These are phyloP conservation scores for Dimocarpus longan DNA, from an alignment of 345 rosid genomes.

Conservation along the genomic window DNA sequence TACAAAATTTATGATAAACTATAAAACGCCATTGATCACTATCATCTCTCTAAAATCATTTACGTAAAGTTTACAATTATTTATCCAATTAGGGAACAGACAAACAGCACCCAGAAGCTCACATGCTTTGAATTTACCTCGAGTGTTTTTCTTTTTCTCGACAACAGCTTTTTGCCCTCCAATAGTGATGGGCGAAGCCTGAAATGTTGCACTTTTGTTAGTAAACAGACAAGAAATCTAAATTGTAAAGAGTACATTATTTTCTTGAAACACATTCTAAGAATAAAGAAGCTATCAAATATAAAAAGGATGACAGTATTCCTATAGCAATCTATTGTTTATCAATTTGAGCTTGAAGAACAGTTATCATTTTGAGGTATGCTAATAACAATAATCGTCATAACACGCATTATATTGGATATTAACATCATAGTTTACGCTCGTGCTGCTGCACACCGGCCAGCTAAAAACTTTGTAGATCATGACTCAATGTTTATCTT, in stretches of 20 bases:
- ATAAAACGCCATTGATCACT: constrained; percentile 19
- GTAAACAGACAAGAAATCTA: background rate
- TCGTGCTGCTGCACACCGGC: background rate
- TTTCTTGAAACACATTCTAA: background rate
- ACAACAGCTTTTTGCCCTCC: constrained; percentile 62
- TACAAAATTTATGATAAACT: constrained; percentile 13
- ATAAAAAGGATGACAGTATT: background rate
- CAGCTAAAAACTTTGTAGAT: background rate
- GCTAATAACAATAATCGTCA: background rate
- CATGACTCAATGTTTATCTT: background rate
- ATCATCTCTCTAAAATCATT: constrained; percentile 15
- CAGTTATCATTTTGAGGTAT: background rate
- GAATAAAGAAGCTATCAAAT: background rate
- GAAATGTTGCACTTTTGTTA: constrained; percentile 22
- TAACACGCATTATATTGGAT: no score
- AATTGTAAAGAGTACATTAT: background rate
- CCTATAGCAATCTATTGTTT: background rate
- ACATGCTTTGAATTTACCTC: constrained; percentile 48
- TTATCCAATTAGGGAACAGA: constrained; percentile 6
- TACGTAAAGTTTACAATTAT: constrained; percentile 29
- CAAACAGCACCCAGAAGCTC: background rate
- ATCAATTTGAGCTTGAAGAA: no score
- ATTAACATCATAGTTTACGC: background rate
- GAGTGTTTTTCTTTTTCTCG: constrained; percentile 72
- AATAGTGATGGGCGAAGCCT: constrained; percentile 76